phyloP scores from a whole-genome alignment of 306 rosid species.

The Senna tora region DNA sequence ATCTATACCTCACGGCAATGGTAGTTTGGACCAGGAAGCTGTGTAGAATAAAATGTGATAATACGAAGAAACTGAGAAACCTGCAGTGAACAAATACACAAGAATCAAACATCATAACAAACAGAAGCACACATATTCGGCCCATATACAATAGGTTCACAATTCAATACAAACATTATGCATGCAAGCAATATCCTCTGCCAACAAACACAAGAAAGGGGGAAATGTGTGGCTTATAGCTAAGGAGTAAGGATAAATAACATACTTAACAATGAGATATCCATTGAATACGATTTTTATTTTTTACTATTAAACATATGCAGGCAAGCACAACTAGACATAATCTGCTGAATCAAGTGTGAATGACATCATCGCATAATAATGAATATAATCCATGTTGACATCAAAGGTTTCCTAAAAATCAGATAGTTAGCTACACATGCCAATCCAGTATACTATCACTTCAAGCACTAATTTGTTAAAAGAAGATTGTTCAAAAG shows the following conservation, averaged over 20 bases:
- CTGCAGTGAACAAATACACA: slow-evolving; percentile 47
- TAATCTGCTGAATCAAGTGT: background rate
- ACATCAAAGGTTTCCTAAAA: slow-evolving; percentile 12
- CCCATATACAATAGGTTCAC: slow-evolving; percentile 12
- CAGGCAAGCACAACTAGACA: background rate
- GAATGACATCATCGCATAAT: background rate
- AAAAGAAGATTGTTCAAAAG: background rate
- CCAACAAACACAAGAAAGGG: slow-evolving; percentile 17
- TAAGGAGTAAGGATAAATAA: background rate
- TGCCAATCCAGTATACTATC: slow-evolving; percentile 7
- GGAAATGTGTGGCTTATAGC: background rate
- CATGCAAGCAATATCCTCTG: slow-evolving; percentile 1
- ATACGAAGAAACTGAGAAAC: slow-evolving; percentile 80
- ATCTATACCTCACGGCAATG: slow-evolving; percentile 75
- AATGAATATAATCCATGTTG: background rate
- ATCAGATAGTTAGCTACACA: background rate
- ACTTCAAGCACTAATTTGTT: slow-evolving; percentile 11
- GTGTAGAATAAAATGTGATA: slow-evolving; percentile 80
- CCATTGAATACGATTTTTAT: background rate
- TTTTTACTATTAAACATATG: background rate
- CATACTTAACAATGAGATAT: background rate
- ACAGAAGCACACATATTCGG: slow-evolving; percentile 2
- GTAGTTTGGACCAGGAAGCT: slow-evolving; percentile 93
- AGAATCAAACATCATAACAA: slow-evolving; percentile 19
- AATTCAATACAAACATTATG: background rate